Percentiles rank a stretch among this genome's conserved stretches.
Evolutionary conservation across 257 asterid genomes (phyloP).

Genomic region (Henckelia pumila): DNA sequence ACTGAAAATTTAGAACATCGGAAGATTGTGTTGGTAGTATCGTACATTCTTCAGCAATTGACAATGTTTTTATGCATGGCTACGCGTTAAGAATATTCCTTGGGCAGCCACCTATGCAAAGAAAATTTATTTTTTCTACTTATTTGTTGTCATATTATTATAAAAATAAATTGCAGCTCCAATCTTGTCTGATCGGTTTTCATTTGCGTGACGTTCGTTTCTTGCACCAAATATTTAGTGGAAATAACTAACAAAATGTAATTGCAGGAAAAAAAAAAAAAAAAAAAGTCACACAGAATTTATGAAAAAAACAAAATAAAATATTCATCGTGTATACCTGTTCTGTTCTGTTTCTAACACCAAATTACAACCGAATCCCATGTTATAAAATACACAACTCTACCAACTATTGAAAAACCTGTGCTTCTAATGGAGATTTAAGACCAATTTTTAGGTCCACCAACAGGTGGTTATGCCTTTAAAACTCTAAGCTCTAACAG

Average conservation of each 20-base stretch:
- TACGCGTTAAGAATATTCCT: background rate
- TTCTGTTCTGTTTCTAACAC: constrained; percentile 10
- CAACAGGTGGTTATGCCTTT: constrained; percentile 71
- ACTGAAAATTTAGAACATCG: background rate
- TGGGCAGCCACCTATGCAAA: constrained; percentile 16
- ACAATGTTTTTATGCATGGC: background rate
- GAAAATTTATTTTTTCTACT: constrained; percentile 44
- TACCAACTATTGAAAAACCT: constrained; percentile 30
- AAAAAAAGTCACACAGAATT: constrained; percentile 4
- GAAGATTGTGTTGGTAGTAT: background rate
- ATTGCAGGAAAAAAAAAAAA: background rate
- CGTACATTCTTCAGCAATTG: background rate
- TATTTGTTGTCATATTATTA: constrained; percentile 7
- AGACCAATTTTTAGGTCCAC: constrained; percentile 56
- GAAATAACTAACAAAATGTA: background rate
- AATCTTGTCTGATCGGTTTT: background rate
- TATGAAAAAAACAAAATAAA: background rate
- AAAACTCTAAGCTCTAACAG: constrained; percentile 39
- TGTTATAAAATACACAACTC: constrained; percentile 6
- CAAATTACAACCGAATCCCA: constrained; percentile 7
- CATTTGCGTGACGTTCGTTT: background rate
- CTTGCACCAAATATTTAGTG: background rate
- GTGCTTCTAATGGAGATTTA: constrained; percentile 36
- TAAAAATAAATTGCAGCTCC: background rate
- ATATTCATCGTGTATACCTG: constrained; percentile 16